Percentiles rank a stretch among this genome's conserved stretches.
Conservation (phyloP, 768 basidiomycete genomes). For the Baorangia bicolor region DNA sequence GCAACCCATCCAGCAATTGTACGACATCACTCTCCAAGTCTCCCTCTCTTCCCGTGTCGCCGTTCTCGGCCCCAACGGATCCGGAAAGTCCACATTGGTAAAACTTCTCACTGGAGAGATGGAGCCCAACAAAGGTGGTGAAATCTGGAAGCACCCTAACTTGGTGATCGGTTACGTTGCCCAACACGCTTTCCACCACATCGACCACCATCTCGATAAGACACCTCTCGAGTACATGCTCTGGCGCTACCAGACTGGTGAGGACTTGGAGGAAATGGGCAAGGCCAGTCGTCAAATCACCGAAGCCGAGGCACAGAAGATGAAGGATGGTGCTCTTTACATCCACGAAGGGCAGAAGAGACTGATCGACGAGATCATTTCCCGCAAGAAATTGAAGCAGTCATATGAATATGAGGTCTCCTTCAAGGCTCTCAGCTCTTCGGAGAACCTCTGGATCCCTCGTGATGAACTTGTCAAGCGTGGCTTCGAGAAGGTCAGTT, state of each 20-base stretch:
- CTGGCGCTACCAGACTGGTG: constrained; percentile 99
- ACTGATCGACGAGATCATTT: constrained; percentile 85
- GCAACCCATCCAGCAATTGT: constrained; percentile 82
- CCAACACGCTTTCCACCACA: constrained; percentile 99
- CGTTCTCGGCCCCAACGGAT: constrained; percentile 97
- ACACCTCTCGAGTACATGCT: constrained; percentile 99
- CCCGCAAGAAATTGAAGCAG: constrained; percentile 98
- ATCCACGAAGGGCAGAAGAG: constrained; percentile 95
- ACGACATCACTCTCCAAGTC: constrained; percentile 94
- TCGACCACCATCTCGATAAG: constrained; percentile 97
- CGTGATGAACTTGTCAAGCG: constrained; percentile 98
- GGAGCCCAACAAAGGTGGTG: constrained; percentile 95
- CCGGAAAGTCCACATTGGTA: constrained; percentile 96
- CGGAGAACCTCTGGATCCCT: constrained; percentile 97
- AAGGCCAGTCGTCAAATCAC: constrained; percentile 88
- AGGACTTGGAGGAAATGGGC: constrained; percentile 94
- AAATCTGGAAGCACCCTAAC: constrained; percentile 99
- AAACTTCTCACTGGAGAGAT: constrained; percentile 95
- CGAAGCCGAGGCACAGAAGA: constrained; percentile 88
- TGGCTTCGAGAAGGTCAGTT: constrained; percentile 86
- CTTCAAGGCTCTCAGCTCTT: constrained; percentile 91
- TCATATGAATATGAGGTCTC: constrained; percentile 98
- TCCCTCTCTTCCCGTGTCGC: constrained; percentile 98
- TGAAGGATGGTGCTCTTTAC: constrained; percentile 90
- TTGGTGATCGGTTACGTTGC: constrained; percentile 99